These are phyloP conservation scores for Fusarium torreyae DNA, from an alignment of 2,329 filamentous ascomycete species.

Conservation along the genomic window DNA sequence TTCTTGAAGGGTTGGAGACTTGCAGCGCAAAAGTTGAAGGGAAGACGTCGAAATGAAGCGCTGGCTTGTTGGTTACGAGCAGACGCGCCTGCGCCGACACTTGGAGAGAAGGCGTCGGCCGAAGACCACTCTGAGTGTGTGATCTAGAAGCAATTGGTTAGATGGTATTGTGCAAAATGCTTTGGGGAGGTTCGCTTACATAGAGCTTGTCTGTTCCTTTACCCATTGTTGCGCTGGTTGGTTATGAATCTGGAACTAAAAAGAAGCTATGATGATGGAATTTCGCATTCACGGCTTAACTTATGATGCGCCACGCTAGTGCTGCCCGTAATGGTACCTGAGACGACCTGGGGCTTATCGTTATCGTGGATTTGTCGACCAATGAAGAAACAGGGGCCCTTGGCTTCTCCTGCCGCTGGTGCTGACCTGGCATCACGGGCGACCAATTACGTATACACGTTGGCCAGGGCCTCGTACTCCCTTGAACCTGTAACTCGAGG, in stretches of 20 bases:
- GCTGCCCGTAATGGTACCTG: constrained; percentile 23
- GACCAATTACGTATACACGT: constrained; percentile 50
- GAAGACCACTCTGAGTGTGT: constrained; percentile 99
- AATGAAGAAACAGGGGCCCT: constrained; percentile 23
- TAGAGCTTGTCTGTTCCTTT: constrained; percentile 65
- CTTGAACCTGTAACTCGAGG: constrained; percentile 34
- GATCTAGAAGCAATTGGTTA: constrained; percentile 66
- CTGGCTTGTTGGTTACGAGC: constrained; percentile 60
- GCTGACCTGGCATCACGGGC: constrained; percentile 50
- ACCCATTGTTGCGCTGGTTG: constrained; percentile 53
- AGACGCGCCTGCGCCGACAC: constrained; percentile 77
- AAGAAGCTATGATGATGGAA: constrained; percentile 28
- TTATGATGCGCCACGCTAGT: constrained; percentile 38
- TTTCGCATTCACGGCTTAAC: constrained; percentile 6
- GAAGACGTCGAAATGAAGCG: constrained; percentile 85
- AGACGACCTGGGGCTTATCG: constrained; percentile 43
- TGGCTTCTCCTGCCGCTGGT: constrained; percentile 28
- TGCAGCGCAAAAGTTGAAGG: constrained; percentile 98
- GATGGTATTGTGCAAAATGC: background rate
- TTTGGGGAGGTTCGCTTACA: constrained; percentile 47
- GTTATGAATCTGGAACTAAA: background rate
- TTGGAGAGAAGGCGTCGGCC: constrained; percentile 88
- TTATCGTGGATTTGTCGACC: constrained; percentile 19
- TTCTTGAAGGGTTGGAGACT: constrained; percentile 96
- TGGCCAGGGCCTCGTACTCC: constrained; percentile 29